Conservation (phyloP, 345 rosid species). For the Ricinus communis region DNA sequence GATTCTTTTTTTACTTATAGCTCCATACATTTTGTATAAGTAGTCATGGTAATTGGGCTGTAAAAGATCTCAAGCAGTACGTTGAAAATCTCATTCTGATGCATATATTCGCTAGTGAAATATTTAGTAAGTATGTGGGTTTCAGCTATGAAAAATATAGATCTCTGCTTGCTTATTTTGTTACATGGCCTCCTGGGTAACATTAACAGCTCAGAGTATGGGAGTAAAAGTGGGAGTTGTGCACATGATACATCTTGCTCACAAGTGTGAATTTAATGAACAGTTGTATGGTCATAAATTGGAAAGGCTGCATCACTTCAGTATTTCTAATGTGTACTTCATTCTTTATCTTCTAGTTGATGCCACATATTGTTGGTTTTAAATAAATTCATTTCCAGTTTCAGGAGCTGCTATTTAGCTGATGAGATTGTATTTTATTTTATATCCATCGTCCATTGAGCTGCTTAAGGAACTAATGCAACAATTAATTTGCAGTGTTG, state of each 20-base stretch:
- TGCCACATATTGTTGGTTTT: slow-evolving; percentile 8
- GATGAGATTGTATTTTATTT: slow-evolving; percentile 20
- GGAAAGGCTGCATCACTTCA: background rate
- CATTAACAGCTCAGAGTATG: background rate
- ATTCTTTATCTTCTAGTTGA: slow-evolving; percentile 3
- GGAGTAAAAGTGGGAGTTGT: background rate
- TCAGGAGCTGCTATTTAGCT: slow-evolving; percentile 14
- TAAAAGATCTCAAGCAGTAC: background rate
- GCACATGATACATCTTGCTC: background rate
- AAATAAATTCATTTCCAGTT: slow-evolving; percentile 2
- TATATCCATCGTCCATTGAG: background rate
- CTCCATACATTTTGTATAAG: background rate
- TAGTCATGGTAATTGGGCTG: background rate
- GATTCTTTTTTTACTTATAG: background rate
- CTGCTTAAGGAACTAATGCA: slow-evolving; percentile 24
- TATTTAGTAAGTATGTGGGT: background rate
- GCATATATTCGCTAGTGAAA: background rate
- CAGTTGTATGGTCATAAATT: background rate
- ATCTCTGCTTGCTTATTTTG: background rate
- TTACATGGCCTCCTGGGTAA: background rate
- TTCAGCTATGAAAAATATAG: background rate
- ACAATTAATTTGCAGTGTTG: slow-evolving; percentile 67
- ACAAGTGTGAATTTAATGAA: background rate
- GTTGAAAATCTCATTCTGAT: slow-evolving; percentile 3
- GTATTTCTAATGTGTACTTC: background rate